Base-by-base conservation (phyloP, 2,329 filamentous ascomycete species). In the Orbilia blumenaviensis region DNA sequence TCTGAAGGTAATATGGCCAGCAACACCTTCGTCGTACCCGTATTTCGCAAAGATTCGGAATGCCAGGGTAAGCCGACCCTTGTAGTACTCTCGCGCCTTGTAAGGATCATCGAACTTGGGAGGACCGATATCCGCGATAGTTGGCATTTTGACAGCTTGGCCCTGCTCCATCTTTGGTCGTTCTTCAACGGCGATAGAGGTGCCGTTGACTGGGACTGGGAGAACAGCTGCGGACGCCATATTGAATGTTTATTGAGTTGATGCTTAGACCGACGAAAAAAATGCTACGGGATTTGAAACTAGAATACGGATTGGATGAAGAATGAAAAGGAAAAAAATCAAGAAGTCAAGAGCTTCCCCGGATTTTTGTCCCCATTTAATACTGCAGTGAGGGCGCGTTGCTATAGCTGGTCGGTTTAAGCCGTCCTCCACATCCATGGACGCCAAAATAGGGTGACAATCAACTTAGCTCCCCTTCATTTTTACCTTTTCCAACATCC, bases 21-120 rank as follows among this genome's bases (percentile, higher is more conserved):
- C 88, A 32, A 90, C 87, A 14, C 88, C 88, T 81, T 89, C 88
- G 75, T 87, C 86, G 78, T 85, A 88, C 14, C 86, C 87, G 58
- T 85, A 83, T 79, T 88, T 87, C 27, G 86, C 86, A 74, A 89
- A 89, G 62, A 89, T 86, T 23, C 87, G 85, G 81, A 88, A 88
- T 1, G 86, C 87, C 16, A 86, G 83, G 0, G 86, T 86, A 4
- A 89, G 83, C 23, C 86, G 84, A 25, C 85, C 84, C 79, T 88
- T 88, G 38, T 88, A 82, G 76, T 87, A 86, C 60, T 86, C 83
- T 23, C 86, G 34, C 12, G 72, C 72, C 50, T 76, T 76, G 41
- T 76, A 76, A 7, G 58, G 72, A 25, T 76, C 72, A 23, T 64
- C 72, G 16, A 76, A 76, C 46, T 69, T 69, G 6, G 72, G 72